Evolutionary conservation across 2,329 filamentous ascomycete genomes (phyloP).

Genomic region (Teratosphaeria destructans): DNA sequence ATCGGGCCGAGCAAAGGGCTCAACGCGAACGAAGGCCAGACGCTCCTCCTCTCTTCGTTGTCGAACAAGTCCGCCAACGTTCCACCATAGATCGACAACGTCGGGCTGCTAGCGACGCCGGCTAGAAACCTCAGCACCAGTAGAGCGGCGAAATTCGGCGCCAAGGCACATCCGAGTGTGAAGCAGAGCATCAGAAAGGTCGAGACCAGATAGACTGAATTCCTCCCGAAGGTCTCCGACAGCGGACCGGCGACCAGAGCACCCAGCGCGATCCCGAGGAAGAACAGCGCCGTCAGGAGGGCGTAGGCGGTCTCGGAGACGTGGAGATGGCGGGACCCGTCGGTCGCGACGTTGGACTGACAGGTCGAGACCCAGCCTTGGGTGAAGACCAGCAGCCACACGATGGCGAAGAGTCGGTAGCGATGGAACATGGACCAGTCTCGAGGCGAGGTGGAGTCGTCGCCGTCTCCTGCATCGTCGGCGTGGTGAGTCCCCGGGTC

Average conservation of each 20-base stretch:
- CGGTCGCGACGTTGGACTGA: not conserved
- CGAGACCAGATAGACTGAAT: conserved; percentile 58
- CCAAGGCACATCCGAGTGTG: conserved; percentile 31
- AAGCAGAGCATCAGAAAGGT: conserved; percentile 52
- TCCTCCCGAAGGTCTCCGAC: conserved; percentile 60
- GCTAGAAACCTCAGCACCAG: not conserved
- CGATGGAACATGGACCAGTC: not conserved
- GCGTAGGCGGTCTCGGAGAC: not conserved
- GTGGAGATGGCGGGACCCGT: not conserved
- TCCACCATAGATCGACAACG: not conserved
- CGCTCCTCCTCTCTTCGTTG: not conserved
- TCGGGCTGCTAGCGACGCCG: not conserved
- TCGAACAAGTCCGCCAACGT: not conserved
- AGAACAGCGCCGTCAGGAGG: not conserved
- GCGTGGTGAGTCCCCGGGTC: not conserved
- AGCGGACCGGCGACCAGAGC: conserved; percentile 64
- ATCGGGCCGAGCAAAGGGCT: not conserved
- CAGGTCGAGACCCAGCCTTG: not conserved
- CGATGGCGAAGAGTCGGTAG: not conserved
- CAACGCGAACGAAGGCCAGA: not conserved
- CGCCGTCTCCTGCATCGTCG: not conserved
- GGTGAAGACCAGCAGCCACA: not conserved
- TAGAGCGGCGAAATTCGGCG: conserved; percentile 29
- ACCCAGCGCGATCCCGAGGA: conserved; percentile 53
- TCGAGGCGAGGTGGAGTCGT: not conserved